Percentiles rank a stretch among this genome's conserved stretches.
Evolutionary conservation across 2,329 filamentous ascomycete species (phyloP).

Genomic region (Bipolaris victoriae): DNA sequence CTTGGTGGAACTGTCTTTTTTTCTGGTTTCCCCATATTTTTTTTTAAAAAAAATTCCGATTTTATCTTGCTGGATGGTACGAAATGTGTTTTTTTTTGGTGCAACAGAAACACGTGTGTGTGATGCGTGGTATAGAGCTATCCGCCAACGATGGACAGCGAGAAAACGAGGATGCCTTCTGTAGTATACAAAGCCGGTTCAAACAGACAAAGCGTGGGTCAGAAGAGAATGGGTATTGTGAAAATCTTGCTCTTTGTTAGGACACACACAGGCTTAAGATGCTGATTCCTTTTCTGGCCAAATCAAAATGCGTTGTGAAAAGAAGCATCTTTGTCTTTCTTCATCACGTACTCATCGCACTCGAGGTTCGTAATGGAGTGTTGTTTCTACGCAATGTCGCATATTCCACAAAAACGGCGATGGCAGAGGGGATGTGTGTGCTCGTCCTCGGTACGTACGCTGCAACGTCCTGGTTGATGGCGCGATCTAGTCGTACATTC

Average conservation of each 20-base stretch:
- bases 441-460: conserved; percentile 2
- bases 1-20: background rate
- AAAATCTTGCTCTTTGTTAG: conserved; percentile 39
- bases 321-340: conserved; percentile 30
- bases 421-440: background rate
- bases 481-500: conserved; percentile 17
- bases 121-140: conserved; percentile 14
- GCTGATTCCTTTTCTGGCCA: conserved; percentile 17
- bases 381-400: conserved; percentile 22
- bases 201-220: conserved; percentile 35
- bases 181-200: conserved; percentile 34
- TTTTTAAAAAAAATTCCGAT: background rate
- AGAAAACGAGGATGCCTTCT: conserved; percentile 16
- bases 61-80: background rate
- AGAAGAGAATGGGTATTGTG: conserved; percentile 31
- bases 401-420: conserved; percentile 1
- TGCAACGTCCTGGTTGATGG: conserved; percentile 15
- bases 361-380: conserved; percentile 12
- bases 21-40: background rate
- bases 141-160: conserved; percentile 15
- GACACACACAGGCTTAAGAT: conserved; percentile 19
- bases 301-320: conserved; percentile 22
- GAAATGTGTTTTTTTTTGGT: background rate
- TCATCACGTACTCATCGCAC: conserved; percentile 27
- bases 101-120: conserved; percentile 12